A percentile compares a stretch with the other conserved stretches of the same genome.
phyloP scores from a whole-genome alignment of 2,329 filamentous ascomycete species.

The Cordyceps fumosorosea region DNA sequence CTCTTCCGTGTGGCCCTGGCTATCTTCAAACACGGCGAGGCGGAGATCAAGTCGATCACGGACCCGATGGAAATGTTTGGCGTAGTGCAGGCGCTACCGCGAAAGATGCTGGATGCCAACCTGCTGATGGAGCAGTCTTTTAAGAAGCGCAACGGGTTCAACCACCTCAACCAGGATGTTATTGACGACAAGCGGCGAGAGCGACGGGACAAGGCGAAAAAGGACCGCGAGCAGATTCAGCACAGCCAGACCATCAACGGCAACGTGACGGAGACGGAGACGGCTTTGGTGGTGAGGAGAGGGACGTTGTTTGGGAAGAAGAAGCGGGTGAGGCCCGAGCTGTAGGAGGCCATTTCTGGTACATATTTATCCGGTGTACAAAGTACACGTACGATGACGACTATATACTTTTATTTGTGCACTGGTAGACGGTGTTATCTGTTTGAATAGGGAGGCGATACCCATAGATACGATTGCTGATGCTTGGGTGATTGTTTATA shows the following conservation, averaged over 20 bases:
- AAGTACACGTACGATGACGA: slow-evolving; percentile 11
- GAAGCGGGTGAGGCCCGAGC: slow-evolving; percentile 24
- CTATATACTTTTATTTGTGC: slow-evolving; percentile 11
- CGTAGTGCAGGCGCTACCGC: slow-evolving; percentile 80
- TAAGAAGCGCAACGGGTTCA: slow-evolving; percentile 71
- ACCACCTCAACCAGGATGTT: slow-evolving; percentile 71
- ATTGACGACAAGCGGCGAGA: slow-evolving; percentile 72
- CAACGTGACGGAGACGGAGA: slow-evolving; percentile 26
- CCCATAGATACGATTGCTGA: slow-evolving; percentile 9
- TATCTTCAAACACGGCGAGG: slow-evolving; percentile 83
- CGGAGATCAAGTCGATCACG: slow-evolving; percentile 67
- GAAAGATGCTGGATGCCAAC: slow-evolving; percentile 76
- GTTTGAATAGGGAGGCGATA: slow-evolving; percentile 18
- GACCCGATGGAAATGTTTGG: slow-evolving; percentile 97
- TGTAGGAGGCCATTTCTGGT: not conserved
- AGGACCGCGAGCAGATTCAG: slow-evolving; percentile 28
- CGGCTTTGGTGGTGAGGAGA: slow-evolving; percentile 19
- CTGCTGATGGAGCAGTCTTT: slow-evolving; percentile 76
- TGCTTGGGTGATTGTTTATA: not conserved
- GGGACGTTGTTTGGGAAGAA: slow-evolving; percentile 40
- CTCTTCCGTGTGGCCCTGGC: slow-evolving; percentile 86
- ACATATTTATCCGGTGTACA: slow-evolving; percentile 12
- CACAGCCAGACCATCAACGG: slow-evolving; percentile 23
- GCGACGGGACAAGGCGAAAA: slow-evolving; percentile 49
- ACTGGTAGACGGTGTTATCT: slow-evolving; percentile 6